These are phyloP conservation scores for Casuarina equisetifolia DNA, from an alignment of 306 rosid genomes.

Conservation along the genomic window DNA sequence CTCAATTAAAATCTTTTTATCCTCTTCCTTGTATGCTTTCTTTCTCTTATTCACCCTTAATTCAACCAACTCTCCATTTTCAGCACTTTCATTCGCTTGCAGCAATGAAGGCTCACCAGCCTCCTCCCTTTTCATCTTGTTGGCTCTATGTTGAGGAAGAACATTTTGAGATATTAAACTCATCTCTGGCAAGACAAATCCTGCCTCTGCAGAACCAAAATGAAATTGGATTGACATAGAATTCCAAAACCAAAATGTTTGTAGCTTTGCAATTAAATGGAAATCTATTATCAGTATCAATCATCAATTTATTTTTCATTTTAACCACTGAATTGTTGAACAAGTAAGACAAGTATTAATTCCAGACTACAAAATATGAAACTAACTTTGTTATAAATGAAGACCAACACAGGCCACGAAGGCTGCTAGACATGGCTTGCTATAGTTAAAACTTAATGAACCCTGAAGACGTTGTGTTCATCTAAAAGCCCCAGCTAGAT, in stretches of 20 bases:
- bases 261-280: not conserved
- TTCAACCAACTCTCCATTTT: slow-evolving; percentile 29
- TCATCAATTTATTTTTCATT: not conserved
- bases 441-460: not conserved
- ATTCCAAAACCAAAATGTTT: not conserved
- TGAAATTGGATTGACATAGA: not conserved
- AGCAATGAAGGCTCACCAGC: slow-evolving; percentile 27
- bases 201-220: slow-evolving; percentile 36
- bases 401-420: not conserved
- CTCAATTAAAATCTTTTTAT: slow-evolving; percentile 38
- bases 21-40: slow-evolving; percentile 40
- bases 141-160: slow-evolving; percentile 25
- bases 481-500: not conserved
- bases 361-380: not conserved
- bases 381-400: not conserved
- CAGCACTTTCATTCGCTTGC: slow-evolving; percentile 26
- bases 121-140: slow-evolving; percentile 40
- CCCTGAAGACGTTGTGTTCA: not conserved
- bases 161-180: slow-evolving; percentile 78
- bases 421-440: not conserved
- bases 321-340: not conserved
- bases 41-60: slow-evolving; percentile 56
- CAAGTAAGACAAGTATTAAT: not conserved
- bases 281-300: not conserved
- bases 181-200: slow-evolving; percentile 44